Percentiles rank a stretch among this genome's conserved stretches.
These are phyloP conservation scores for Comarum palustre DNA, from an alignment of 306 rosid genomes.

Conservation along the genomic window DNA sequence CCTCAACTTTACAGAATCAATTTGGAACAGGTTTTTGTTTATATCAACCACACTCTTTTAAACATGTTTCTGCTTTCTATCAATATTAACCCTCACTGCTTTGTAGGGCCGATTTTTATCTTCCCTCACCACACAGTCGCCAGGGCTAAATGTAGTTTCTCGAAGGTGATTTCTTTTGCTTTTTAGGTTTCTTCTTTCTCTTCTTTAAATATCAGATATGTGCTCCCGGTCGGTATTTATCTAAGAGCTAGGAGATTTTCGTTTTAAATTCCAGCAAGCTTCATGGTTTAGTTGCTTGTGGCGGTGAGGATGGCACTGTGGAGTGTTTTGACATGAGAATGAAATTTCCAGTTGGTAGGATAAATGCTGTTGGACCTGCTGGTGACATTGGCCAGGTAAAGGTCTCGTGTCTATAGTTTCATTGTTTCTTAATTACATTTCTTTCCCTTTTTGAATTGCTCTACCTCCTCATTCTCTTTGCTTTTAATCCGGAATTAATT, in stretches of 20 bases:
- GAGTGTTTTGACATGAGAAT: conserved; percentile 86
- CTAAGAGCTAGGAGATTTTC: conserved; percentile 22
- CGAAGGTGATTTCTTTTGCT: conserved; percentile 53
- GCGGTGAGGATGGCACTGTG: conserved; percentile 92
- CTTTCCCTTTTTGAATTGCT: not conserved
- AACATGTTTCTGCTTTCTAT: not conserved
- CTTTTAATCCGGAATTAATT: not conserved
- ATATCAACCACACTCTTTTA: conserved; percentile 18
- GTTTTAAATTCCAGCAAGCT: conserved; percentile 58
- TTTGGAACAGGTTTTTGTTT: conserved; percentile 71
- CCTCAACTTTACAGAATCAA: conserved; percentile 87
- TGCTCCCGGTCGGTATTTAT: conserved; percentile 20
- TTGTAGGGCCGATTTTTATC: conserved; percentile 86
- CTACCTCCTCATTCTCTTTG: not conserved
- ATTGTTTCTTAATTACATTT: not conserved
- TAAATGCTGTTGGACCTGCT: conserved; percentile 69
- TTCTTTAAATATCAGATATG: conserved; percentile 22
- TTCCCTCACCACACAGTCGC: conserved; percentile 73
- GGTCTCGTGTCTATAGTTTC: conserved; percentile 14
- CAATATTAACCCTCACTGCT: not conserved
- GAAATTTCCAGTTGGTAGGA: conserved; percentile 85
- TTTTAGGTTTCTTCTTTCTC: conserved; percentile 25
- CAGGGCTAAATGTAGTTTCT: conserved; percentile 82
- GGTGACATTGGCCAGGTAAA: conserved; percentile 75
- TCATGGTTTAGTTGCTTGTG: conserved; percentile 92